Evolutionary conservation across 768 basidiomycete genomes (phyloP).

Genomic region (Tylopilus sp.): DNA sequence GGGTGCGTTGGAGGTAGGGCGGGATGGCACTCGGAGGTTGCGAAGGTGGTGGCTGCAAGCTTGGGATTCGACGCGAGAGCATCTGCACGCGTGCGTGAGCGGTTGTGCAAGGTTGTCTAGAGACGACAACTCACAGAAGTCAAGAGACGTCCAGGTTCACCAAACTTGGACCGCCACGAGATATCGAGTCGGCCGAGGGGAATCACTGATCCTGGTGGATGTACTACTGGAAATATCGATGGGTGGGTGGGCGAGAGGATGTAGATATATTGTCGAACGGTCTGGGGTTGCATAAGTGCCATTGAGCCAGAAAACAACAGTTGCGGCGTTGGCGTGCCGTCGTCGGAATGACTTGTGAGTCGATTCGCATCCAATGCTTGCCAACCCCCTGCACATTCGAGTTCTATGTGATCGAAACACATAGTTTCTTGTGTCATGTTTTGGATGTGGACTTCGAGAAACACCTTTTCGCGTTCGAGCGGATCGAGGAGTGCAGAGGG

Average conservation of each 20-base stretch:
- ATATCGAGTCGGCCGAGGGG: constrained; percentile 88
- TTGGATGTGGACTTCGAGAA: constrained; percentile 90
- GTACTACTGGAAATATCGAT: constrained; percentile 44
- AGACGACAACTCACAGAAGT: constrained; percentile 57
- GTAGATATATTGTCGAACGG: constrained; percentile 85
- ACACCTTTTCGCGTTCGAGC: constrained; percentile 73
- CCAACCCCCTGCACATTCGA: constrained; percentile 74
- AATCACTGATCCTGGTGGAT: constrained; percentile 66
- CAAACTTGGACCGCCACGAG: constrained; percentile 80
- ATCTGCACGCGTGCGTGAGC: constrained; percentile 36
- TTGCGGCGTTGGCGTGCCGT: constrained; percentile 20
- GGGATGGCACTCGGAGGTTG: constrained; percentile 72
- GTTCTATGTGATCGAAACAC: constrained; percentile 76
- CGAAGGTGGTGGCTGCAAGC: constrained; percentile 35
- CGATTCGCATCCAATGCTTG: constrained; percentile 52
- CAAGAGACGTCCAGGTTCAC: constrained; percentile 81
- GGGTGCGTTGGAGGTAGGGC: constrained; percentile 63
- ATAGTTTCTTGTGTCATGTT: constrained; percentile 77
- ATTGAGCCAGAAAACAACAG: constrained; percentile 57
- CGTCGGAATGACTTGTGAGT: constrained; percentile 14
- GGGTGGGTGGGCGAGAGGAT: constrained; percentile 56
- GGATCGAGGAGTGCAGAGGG: constrained; percentile 66
- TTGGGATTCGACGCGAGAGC: constrained; percentile 77
- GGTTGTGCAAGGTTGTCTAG: not conserved
- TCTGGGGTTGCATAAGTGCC: constrained; percentile 79